Evolutionary conservation across 495 filamentous ascomycete genomes (phyloP).

Genomic region (Xylona heveae): DNA sequence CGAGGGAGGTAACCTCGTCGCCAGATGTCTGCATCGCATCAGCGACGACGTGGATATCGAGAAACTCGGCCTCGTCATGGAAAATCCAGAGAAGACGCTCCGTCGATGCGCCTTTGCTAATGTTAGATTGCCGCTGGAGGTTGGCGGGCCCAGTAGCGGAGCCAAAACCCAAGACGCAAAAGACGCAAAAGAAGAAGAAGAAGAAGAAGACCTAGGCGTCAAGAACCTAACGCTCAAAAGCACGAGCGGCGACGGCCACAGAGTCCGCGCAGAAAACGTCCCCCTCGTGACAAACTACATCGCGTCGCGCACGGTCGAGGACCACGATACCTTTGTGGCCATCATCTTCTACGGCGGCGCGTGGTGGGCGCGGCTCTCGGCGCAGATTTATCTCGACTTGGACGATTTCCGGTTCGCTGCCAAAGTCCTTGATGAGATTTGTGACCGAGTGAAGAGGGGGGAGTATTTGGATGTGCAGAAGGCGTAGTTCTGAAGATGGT

Average conservation of each 20-base stretch:
- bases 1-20: conserved; percentile 33
- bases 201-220: conserved; percentile 6
- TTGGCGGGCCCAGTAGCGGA: conserved; percentile 11
- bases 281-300: background rate
- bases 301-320: conserved; percentile 11
- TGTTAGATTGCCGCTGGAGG: conserved; percentile 44
- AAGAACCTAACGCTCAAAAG: background rate
- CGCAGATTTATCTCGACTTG: conserved; percentile 58
- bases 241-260: background rate
- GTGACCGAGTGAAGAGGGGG: conserved; percentile 31
- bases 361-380: conserved; percentile 54
- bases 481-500: background rate
- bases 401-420: conserved; percentile 60
- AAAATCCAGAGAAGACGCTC: conserved; percentile 26
- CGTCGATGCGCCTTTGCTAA: conserved; percentile 38
- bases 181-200: conserved; percentile 9
- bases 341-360: conserved; percentile 33
- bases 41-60: conserved; percentile 14
- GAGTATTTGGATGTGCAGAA: conserved; percentile 18
- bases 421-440: conserved; percentile 34
- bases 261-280: background rate
- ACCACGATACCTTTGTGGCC: conserved; percentile 51
- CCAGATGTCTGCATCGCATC: too few relatives aligned
- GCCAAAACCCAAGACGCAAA: too few relatives aligned
- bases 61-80: conserved; percentile 49